These are phyloP conservation scores for Tolypocladium amazonense DNA, from an alignment of 2,329 filamentous ascomycete genomes.

Conservation along the genomic window DNA sequence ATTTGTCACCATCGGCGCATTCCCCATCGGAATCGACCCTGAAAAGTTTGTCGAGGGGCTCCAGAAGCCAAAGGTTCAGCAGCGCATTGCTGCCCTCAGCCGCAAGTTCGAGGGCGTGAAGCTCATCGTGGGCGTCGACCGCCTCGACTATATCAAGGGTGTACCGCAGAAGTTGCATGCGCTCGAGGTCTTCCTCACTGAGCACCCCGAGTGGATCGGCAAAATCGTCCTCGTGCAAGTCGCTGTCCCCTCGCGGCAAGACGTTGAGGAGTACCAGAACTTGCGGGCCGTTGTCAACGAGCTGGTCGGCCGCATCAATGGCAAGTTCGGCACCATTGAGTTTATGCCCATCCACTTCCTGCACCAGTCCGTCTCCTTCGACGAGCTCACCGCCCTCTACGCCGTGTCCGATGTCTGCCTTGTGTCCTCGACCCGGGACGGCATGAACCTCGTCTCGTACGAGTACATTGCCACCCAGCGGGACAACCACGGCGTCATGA, in stretches of 20 bases:
- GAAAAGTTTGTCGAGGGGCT: slow-evolving; percentile 91
- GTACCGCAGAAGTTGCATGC: slow-evolving; percentile 96
- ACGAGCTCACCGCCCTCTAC: slow-evolving; percentile 89
- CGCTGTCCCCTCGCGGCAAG: slow-evolving; percentile 85
- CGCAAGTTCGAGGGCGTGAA: slow-evolving; percentile 94
- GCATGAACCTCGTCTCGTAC: slow-evolving; percentile 98
- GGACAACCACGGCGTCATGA: slow-evolving; percentile 83
- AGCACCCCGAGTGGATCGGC: slow-evolving; percentile 96
- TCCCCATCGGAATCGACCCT: slow-evolving; percentile 95
- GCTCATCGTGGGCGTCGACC: slow-evolving; percentile 92
- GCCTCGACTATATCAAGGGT: slow-evolving; percentile 97
- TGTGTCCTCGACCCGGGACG: slow-evolving; percentile 90
- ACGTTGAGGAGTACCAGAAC: slow-evolving; percentile 97
- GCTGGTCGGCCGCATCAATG: slow-evolving; percentile 92
- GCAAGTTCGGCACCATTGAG: slow-evolving; percentile 91
- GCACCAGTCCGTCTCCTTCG: slow-evolving; percentile 90
- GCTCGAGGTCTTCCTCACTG: slow-evolving; percentile 89
- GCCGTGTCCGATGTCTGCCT: slow-evolving; percentile 86
- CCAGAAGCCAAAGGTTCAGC: slow-evolving; percentile 74
- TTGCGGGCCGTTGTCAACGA: slow-evolving; percentile 92
- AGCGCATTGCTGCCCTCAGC: slow-evolving; percentile 73
- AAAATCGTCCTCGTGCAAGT: slow-evolving; percentile 96
- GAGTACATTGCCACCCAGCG: slow-evolving; percentile 95
- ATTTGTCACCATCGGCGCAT: slow-evolving; percentile 85
- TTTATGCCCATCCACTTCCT: slow-evolving; percentile 99